Conservation (phyloP, 179 eudicot genomes). For the Heliamphora pulchella region DNA sequence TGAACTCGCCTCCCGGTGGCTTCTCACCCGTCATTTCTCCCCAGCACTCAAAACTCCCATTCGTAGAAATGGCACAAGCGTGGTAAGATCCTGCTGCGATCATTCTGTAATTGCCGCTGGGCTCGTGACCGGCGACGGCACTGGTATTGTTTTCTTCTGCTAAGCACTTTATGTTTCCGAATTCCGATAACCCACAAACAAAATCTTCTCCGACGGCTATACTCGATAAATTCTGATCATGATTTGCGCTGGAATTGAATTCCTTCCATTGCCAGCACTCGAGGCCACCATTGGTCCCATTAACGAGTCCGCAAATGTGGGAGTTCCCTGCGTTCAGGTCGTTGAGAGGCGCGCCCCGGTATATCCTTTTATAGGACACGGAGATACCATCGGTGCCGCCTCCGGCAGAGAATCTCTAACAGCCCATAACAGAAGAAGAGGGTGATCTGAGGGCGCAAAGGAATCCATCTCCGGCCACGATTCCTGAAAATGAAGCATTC, state of each 20-base stretch:
- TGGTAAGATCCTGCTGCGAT: conserved; percentile 43
- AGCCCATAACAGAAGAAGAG: conserved; percentile 36
- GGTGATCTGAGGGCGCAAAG: conserved; percentile 45
- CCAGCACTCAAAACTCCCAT: conserved; percentile 62
- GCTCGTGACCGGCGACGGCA: conserved; percentile 22
- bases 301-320: conserved; percentile 57
- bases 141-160: neutral
- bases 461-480: conserved; percentile 68
- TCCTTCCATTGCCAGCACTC: conserved; percentile 60
- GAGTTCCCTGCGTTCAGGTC: conserved; percentile 48
- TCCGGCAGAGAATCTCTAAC: conserved; percentile 54
- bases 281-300: conserved; percentile 19
- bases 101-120: conserved; percentile 37
- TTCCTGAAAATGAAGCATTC: conserved; percentile 31
- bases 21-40: conserved; percentile 33
- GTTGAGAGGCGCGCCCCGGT: conserved; percentile 36
- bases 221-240: conserved; percentile 20
- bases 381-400: neutral
- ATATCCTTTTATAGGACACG: conserved; percentile 38
- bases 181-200: conserved; percentile 48
- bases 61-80: conserved; percentile 43
- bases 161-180: conserved; percentile 40
- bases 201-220: conserved; percentile 62
- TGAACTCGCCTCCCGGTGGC: conserved; percentile 28
- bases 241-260: conserved; percentile 2